These are phyloP conservation scores for Fagus crenata DNA, from an alignment of 306 rosid species.

Conservation along the genomic window DNA sequence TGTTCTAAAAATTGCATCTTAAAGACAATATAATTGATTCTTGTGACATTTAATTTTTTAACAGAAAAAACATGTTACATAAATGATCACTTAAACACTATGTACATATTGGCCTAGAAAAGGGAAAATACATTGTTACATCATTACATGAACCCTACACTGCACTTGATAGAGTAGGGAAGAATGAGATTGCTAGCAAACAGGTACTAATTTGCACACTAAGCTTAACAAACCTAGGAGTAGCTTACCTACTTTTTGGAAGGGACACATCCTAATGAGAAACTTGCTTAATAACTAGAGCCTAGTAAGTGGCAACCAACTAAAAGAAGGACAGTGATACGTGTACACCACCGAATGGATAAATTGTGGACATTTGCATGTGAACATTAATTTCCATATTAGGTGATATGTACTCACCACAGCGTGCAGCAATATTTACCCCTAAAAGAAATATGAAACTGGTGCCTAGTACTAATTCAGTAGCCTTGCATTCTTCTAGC, in stretches of 20 bases:
- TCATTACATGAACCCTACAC: background rate
- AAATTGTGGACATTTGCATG: no score
- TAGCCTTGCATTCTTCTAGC: slow-evolving; percentile 38
- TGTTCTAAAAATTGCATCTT: background rate
- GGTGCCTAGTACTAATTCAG: slow-evolving; percentile 11
- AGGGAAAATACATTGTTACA: background rate
- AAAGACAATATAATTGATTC: background rate
- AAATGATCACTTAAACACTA: background rate
- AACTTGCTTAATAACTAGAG: slow-evolving; percentile 12
- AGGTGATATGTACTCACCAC: no score
- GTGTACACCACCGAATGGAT: no score
- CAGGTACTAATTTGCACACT: background rate
- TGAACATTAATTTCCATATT: no score
- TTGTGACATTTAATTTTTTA: background rate
- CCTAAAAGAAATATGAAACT: no score
- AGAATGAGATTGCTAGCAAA: no score
- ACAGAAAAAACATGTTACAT: background rate
- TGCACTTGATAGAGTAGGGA: no score
- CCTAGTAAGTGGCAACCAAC: slow-evolving; percentile 3
- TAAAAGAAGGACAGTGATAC: background rate
- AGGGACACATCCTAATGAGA: background rate
- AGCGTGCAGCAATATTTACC: no score
- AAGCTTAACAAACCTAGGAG: background rate
- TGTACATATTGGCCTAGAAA: background rate
- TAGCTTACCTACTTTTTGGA: background rate